Evolutionary conservation across 2,329 filamentous ascomycete genomes (phyloP), one percentile per base, ranked within the genome.

Genomic region (Knufia fluminis): DNA sequence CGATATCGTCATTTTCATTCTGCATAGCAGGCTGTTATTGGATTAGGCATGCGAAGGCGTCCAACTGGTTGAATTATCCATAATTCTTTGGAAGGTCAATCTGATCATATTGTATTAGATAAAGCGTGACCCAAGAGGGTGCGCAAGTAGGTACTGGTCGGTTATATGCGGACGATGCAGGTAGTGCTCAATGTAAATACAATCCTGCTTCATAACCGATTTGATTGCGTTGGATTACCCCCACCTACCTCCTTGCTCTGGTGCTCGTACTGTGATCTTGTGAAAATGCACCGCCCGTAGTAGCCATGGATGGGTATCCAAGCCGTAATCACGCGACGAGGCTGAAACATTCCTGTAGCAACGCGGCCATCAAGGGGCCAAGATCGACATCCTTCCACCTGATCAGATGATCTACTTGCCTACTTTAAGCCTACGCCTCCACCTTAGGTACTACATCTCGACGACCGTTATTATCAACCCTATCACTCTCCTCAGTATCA

Each of bases 1-100:
- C 20, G 45, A 48, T 23, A 28, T 48, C 40, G 31, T 39, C 31
- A 33, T 28, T 38, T 48, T 47, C 24, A 8, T 38, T 23, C 26
- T 24, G 14, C 31, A 46, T 22, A 24, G 19, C 32, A 36, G n/a
- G 4, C n/a, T 14, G n/a, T 36, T 17, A 16, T 36, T 36, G 16
- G 16, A 36, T 8, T 36, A 36, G 33, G 33, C 33, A 36, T 36
- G 33, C 33, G 9, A 36, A 36, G 33, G 33, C 33, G 33, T 7
- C 33, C 4, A 17, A 36, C 33, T 31, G 28, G n/a, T 14, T 36
- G 33, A 36, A 17, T 14, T 36, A 4, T 14, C 9, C 28, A 31
- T 31, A 7, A 14, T 31, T 31, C 28, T 31, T 31, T 31, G 28
- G 28, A 31, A 7, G 28, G 14, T 31, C 28, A 31, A 7, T 31